Conservation (phyloP, 257 asterid species). For the Verbena officinalis region DNA sequence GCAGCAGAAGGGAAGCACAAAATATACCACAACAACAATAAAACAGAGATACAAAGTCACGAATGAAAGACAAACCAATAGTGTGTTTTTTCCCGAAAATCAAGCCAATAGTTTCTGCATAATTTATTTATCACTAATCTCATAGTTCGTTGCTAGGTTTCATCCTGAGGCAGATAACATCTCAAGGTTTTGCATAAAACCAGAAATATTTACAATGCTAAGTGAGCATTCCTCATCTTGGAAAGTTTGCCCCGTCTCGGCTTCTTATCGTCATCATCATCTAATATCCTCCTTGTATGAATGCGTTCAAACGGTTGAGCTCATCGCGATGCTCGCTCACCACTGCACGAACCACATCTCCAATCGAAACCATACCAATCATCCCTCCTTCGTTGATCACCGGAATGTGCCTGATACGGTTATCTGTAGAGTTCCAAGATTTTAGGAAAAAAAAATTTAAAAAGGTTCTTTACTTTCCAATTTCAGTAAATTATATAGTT, state of each 20-base stretch:
- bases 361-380: constrained; percentile 96
- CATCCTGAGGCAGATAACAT: constrained; percentile 31
- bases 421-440: constrained; percentile 46
- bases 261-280: constrained; percentile 43
- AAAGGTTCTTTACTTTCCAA: not conserved
- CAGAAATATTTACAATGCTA: constrained; percentile 49
- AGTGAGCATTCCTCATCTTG: constrained; percentile 5
- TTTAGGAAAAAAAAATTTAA: not conserved
- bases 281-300: constrained; percentile 90
- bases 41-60: not conserved
- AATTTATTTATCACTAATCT: constrained; percentile 1
- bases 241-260: not conserved
- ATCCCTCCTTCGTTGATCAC: constrained; percentile 66
- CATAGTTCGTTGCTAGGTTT: constrained; percentile 12
- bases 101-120: constrained; percentile 17
- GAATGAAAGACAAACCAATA: not conserved
- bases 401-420: constrained; percentile 91
- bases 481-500: too few species aligned
- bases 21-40: not conserved
- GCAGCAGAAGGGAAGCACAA: not conserved
- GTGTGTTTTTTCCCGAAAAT: too few species aligned
- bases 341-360: constrained; percentile 96
- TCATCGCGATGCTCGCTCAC: constrained; percentile 88
- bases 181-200: constrained; percentile 31
- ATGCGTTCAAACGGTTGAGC: constrained; percentile 78